phyloP scores from a whole-genome alignment of 2,329 filamentous ascomycete species.

The Neurospora crassa region DNA sequence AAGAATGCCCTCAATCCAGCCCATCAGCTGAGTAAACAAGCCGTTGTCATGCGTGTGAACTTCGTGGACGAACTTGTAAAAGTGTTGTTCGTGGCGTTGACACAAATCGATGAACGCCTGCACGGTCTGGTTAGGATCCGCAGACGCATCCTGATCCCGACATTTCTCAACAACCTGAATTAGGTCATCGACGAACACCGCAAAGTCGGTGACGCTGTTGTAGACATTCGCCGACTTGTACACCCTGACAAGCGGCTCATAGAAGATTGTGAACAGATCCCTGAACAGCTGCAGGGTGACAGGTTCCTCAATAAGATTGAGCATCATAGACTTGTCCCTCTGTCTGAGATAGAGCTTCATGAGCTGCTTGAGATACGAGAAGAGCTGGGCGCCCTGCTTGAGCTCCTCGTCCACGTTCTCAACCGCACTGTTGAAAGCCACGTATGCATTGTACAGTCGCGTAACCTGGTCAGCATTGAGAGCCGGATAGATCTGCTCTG shows the following conservation, averaged over 20 bases:
- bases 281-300: constrained; percentile 95
- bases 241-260: constrained; percentile 90
- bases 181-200: constrained; percentile 84
- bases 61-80: constrained; percentile 98
- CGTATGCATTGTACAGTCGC: constrained; percentile 85
- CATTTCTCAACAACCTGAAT: constrained; percentile 64
- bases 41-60: constrained; percentile 96
- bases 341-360: constrained; percentile 86
- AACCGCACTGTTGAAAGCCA: constrained; percentile 90
- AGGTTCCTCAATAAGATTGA: constrained; percentile 87
- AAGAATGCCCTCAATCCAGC: constrained; percentile 91
- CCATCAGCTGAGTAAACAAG: constrained; percentile 91
- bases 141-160: constrained; percentile 69
- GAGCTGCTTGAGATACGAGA: constrained; percentile 89
- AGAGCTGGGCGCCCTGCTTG: constrained; percentile 81
- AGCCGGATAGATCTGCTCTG: constrained; percentile 63
- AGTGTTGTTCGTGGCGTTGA: constrained; percentile 87
- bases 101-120: constrained; percentile 97
- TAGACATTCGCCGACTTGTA: constrained; percentile 99
- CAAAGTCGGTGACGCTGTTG: constrained; percentile 93
- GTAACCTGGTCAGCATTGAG: constrained; percentile 68
- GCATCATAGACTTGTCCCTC: constrained; percentile 95
- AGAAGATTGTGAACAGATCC: constrained; percentile 97
- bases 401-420: constrained; percentile 85
- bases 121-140: constrained; percentile 95